These are phyloP conservation scores for Plenodomus tracheiphilus DNA, from an alignment of 2,329 filamentous ascomycete genomes.

Conservation along the genomic window DNA sequence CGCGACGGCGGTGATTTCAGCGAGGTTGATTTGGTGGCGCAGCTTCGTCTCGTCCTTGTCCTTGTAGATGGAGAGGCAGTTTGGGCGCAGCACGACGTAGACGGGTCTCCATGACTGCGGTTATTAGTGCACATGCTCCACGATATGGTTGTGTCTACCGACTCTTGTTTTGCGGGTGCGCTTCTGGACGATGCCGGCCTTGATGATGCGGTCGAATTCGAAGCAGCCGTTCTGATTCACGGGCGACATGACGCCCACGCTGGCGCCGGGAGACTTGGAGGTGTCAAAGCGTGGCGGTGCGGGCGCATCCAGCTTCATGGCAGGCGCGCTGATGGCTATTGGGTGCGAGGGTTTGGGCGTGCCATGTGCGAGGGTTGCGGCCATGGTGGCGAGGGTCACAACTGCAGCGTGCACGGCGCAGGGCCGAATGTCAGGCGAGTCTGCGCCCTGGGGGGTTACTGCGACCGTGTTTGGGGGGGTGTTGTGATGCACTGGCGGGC, in stretches of 20 bases:
- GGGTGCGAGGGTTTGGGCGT: conserved; percentile 31
- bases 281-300: conserved; percentile 25
- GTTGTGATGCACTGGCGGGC: conserved; percentile 3
- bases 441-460: neutral
- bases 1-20: conserved; percentile 88
- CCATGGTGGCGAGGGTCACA: conserved; percentile 21
- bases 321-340: conserved; percentile 20
- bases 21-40: conserved; percentile 82
- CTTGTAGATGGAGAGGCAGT: conserved; percentile 90
- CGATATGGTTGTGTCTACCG: neutral
- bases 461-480: conserved; percentile 1
- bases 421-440: conserved; percentile 5
- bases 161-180: conserved; percentile 91
- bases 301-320: conserved; percentile 33
- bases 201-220: conserved; percentile 91
- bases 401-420: conserved; percentile 11
- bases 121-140: conserved; percentile 10
- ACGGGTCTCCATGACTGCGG: conserved; percentile 83
- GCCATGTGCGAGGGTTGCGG: conserved; percentile 31
- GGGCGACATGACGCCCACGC: conserved; percentile 72
- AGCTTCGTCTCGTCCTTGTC: conserved; percentile 87
- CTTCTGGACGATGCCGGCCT: conserved; percentile 83
- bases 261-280: conserved; percentile 21
- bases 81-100: conserved; percentile 87
- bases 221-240: conserved; percentile 96